These are phyloP conservation scores for Nothopassalora personata DNA, from an alignment of 2,329 filamentous ascomycete genomes.

Conservation along the genomic window DNA sequence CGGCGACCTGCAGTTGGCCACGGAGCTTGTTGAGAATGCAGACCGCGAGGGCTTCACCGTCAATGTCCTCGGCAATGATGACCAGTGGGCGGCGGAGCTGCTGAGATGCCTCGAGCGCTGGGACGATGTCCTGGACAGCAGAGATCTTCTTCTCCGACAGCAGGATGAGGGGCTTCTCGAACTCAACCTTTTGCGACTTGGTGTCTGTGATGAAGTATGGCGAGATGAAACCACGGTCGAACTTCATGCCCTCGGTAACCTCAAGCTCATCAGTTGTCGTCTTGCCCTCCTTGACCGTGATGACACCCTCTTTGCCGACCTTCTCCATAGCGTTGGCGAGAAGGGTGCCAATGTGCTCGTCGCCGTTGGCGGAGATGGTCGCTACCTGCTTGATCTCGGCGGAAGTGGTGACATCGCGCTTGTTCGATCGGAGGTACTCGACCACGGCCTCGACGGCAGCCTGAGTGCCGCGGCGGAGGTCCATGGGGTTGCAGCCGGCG, in stretches of 20 bases:
- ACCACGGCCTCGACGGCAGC: conserved; percentile 92
- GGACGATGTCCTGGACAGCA: conserved; percentile 96
- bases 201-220: conserved; percentile 99
- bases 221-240: conserved; percentile 97
- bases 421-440: conserved; percentile 89
- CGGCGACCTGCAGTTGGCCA: conserved; percentile 96
- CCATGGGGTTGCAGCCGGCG: conserved; percentile 99
- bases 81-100: conserved; percentile 91
- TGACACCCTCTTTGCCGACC: conserved; percentile 99
- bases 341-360: conserved; percentile 88
- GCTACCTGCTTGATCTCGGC: conserved; percentile 97
- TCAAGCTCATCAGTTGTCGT: conserved; percentile 96
- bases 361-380: conserved; percentile 96
- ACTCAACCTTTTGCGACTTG: conserved; percentile 98
- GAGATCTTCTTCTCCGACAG: conserved; percentile 99
- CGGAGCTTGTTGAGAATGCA: conserved; percentile 99
- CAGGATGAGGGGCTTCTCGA: conserved; percentile 97
- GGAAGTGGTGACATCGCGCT: conserved; percentile 95
- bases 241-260: conserved; percentile 99
- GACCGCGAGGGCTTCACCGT: conserved; percentile 95
- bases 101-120: conserved; percentile 93
- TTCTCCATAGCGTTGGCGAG: conserved; percentile 99
- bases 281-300: conserved; percentile 99
- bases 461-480: conserved; percentile 93
- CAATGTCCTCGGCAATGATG: conserved; percentile 98